Evolutionary conservation across 1,284 basidiomycete species (phyloP), one percentile per base, ranked within the genome.

Genomic region (Moesziomyces antarcticus): DNA sequence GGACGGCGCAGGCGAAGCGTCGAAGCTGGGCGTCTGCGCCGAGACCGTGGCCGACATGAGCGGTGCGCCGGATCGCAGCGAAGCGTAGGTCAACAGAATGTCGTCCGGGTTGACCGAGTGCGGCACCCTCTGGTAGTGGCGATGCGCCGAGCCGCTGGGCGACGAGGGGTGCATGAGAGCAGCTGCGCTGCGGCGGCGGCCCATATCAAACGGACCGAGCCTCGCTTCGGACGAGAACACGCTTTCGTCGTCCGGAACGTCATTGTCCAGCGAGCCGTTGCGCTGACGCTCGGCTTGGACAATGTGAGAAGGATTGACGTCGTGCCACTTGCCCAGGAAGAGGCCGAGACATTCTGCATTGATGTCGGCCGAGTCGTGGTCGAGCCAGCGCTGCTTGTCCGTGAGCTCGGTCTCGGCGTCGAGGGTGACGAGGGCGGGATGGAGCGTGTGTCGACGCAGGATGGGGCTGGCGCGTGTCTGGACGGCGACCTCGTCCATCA

Each of bases 381-480:
- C 85, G 9, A 86, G 83, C 91, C 91, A 94, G 59, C 90, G 88
- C 67, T 89, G 87, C 20, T 87, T 86, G 70, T 89, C 87, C 5
- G 86, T 86, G 8, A 93, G 86, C 75, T 95, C 93, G 9, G 87
- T 86, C 13, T 84, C 81, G 51, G 89, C 88, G 74, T 90, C 89
- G 42, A 88, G 87, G 87, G 88, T 89, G 65, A 93, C 87, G 57
- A 94, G 86, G 16, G 89, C 85, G 2, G 92, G 90, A 81, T 94
- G 92, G 57, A 92, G 88, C 40, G 89, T 87, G 78, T 92, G 91
- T 50, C 87, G 87, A n/a, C 90, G 89, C 45, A 94, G 85, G 45
- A 93, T 84, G 30, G 87, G 86, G 5, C 46, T 46, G n/a, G 72
- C 70, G 14, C 74, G 63, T 8, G 43, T 56, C 55, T 79, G 77